Evolutionary conservation across 441 rosid genomes (phyloP).

Genomic region (Mallotus japonicus): DNA sequence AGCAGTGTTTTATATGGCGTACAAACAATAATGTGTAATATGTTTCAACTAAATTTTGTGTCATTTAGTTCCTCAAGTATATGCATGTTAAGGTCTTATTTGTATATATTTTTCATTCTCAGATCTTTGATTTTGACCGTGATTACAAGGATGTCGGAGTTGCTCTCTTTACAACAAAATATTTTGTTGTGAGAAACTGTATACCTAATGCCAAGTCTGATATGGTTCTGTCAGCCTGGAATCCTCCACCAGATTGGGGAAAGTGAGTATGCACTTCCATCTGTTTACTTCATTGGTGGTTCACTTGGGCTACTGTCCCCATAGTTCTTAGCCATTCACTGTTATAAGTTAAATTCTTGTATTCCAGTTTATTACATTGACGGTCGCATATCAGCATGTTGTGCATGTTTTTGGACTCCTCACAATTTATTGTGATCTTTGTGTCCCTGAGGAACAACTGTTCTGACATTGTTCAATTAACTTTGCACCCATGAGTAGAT

Average conservation of each 20-base stretch:
- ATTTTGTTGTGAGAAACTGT: constrained; percentile 79
- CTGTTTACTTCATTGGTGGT: constrained; percentile 15
- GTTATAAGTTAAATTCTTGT: not conserved
- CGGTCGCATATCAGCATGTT: not conserved
- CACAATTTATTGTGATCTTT: not conserved
- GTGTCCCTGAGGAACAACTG: not conserved
- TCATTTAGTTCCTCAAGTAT: constrained; percentile 10
- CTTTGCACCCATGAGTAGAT: not conserved
- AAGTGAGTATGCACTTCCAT: constrained; percentile 48
- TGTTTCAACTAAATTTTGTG: constrained; percentile 14
- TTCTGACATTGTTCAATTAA: not conserved
- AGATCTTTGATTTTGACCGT: constrained; percentile 96
- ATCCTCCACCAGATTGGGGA: constrained; percentile 99
- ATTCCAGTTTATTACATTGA: not conserved
- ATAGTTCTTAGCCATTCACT: constrained; percentile 1
- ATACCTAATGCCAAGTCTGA: constrained; percentile 79
- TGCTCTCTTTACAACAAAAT: constrained; percentile 84
- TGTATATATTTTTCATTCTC: constrained; percentile 22
- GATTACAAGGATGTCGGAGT: constrained; percentile 97
- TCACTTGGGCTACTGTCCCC: not conserved
- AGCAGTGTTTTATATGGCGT: not conserved
- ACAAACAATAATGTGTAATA: not conserved
- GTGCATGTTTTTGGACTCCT: not conserved
- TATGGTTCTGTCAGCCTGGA: constrained; percentile 93
- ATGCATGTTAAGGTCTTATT: constrained; percentile 18